Evolutionary conservation across 2,329 filamentous ascomycete species (phyloP).

Genomic region (Arthroderma sp.): DNA sequence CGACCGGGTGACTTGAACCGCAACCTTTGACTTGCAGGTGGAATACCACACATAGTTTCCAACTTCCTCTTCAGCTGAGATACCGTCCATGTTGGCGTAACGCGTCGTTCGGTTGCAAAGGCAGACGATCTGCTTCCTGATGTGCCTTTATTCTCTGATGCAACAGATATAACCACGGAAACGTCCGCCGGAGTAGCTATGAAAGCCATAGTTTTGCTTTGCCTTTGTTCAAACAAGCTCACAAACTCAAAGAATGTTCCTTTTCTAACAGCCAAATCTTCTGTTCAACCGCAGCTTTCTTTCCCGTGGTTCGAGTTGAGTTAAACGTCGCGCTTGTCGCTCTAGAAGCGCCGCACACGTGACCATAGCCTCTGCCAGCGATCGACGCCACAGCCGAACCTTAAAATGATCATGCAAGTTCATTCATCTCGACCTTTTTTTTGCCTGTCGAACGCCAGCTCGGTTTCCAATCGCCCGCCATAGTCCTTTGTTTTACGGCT

Average conservation of each 20-base stretch:
- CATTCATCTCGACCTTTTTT: too few species aligned
- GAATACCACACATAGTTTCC: conserved; percentile 85
- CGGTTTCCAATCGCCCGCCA: too few species aligned
- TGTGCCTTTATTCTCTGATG: conserved; percentile 10
- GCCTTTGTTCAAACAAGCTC: not conserved
- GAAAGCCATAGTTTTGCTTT: conserved; percentile 15
- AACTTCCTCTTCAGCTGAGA: conserved; percentile 72
- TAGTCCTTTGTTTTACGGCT: too few species aligned
- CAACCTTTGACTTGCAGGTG: conserved; percentile 64
- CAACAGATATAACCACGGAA: conserved; percentile 27
- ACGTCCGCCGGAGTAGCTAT: conserved; percentile 27
- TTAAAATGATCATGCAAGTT: not conserved
- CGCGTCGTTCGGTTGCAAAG: conserved; percentile 67
- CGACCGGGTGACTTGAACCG: conserved; percentile 52
- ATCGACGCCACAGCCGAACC: conserved; percentile 5
- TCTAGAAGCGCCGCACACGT: not conserved
- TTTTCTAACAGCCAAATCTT: too few species aligned
- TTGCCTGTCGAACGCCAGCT: too few species aligned
- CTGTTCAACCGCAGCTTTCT: too few species aligned
- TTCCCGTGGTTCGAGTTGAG: too few species aligned
- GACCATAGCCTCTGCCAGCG: not conserved
- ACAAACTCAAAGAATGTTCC: too few species aligned
- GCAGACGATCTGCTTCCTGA: conserved; percentile 18
- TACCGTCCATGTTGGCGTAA: conserved; percentile 87
- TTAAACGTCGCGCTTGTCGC: too few species aligned